phyloP scores from a whole-genome alignment of 192 early-diverging fungal genomes.

The Diversispora eburnea region DNA sequence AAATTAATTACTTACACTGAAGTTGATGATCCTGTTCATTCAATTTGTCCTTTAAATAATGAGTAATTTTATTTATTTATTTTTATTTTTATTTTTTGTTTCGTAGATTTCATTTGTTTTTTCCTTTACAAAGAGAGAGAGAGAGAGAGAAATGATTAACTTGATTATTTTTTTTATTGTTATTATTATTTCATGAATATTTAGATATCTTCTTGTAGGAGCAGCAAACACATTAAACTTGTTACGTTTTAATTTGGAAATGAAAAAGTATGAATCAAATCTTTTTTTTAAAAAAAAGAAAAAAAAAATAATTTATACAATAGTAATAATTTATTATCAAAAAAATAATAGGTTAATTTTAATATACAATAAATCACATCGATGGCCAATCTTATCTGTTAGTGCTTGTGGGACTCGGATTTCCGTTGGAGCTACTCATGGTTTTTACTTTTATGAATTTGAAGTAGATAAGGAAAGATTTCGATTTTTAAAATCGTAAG shows the following conservation, averaged over 20 bases:
- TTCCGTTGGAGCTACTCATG: constrained; percentile 9
- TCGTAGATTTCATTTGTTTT: background rate
- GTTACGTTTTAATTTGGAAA: background rate
- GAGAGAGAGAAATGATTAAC: background rate
- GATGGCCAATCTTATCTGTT: constrained; percentile 21
- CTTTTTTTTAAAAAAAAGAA: background rate
- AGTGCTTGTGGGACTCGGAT: constrained; percentile 9
- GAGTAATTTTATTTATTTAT: no score
- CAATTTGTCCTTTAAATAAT: constrained; percentile 12
- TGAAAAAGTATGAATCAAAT: background rate
- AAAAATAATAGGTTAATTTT: constrained; percentile 4
- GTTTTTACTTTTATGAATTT: constrained; percentile 17
- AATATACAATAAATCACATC: background rate
- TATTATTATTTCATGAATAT: no score
- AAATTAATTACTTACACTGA: background rate
- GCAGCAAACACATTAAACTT: constrained; percentile 13
- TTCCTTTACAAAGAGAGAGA: background rate
- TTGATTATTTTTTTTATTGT: background rate
- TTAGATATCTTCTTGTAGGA: constrained; percentile 2
- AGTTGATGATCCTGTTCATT: background rate
- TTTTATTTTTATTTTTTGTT: no score
- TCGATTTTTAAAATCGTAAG: constrained; percentile 9
- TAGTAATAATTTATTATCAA: background rate
- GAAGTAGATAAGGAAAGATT: background rate
- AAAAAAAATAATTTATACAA: no score